Evolutionary conservation across 495 filamentous ascomycete genomes (phyloP).

Genomic region (Acidomyces sp.): DNA sequence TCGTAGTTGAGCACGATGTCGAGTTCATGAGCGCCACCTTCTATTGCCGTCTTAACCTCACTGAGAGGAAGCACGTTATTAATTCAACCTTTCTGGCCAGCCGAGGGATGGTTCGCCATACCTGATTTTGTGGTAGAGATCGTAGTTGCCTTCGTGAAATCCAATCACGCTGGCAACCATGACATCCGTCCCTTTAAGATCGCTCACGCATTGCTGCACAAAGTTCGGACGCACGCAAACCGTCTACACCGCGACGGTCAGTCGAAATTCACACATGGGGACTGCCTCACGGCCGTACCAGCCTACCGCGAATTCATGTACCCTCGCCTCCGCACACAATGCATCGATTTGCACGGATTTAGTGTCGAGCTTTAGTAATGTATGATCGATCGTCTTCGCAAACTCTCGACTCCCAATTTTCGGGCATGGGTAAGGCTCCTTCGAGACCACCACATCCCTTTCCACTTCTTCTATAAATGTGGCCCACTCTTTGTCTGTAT

Average conservation of each 20-base stretch:
- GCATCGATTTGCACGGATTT: constrained; percentile 41
- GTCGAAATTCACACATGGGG: no score
- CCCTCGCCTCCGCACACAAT: constrained; percentile 50
- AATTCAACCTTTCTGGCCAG: no score
- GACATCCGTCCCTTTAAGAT: constrained; percentile 38
- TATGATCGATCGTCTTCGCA: constrained; percentile 48
- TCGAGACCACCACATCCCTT: constrained; percentile 16
- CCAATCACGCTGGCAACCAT: constrained; percentile 51
- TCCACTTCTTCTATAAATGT: constrained; percentile 16
- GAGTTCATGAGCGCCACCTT: constrained; percentile 46
- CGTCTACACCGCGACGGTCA: constrained; percentile 24
- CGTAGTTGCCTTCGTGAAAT: constrained; percentile 51
- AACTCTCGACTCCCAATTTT: constrained; percentile 7
- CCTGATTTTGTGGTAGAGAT: constrained; percentile 39
- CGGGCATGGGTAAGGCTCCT: constrained; percentile 3
- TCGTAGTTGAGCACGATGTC: constrained; percentile 56
- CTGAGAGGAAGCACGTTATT: constrained; percentile 11
- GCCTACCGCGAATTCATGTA: constrained; percentile 44
- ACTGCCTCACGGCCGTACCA: no score
- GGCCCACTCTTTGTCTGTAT: constrained; percentile 28
- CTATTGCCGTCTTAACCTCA: constrained; percentile 45
- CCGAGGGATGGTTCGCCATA: constrained; percentile 10
- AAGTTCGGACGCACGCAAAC: constrained; percentile 46
- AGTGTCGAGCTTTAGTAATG: constrained; percentile 44
- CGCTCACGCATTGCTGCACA: constrained; percentile 40